phyloP scores from a whole-genome alignment of 2,329 filamentous ascomycete species.

The Paramyrothecium roridum region DNA sequence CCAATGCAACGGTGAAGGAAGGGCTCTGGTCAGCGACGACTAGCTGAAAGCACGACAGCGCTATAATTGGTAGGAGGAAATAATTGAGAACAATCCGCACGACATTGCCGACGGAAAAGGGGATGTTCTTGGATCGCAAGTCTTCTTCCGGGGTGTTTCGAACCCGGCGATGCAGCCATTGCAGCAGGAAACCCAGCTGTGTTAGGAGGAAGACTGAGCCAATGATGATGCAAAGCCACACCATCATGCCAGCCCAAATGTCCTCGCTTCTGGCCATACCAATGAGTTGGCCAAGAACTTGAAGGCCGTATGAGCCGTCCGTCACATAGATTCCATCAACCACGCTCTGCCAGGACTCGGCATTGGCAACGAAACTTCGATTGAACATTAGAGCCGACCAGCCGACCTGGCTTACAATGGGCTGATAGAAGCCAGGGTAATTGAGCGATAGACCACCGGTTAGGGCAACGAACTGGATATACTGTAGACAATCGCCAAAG shows the following conservation, averaged over 20 bases:
- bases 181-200: conserved; percentile 72
- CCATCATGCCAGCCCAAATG: conserved; percentile 90
- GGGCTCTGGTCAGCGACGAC: conserved; percentile 70
- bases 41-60: conserved; percentile 87
- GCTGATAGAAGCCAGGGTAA: conserved; percentile 94
- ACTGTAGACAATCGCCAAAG: conserved; percentile 94
- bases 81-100: conserved; percentile 90
- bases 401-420: conserved; percentile 78
- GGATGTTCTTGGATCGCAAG: conserved; percentile 84
- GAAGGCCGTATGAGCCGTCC: conserved; percentile 75
- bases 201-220: conserved; percentile 63
- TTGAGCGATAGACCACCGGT: conserved; percentile 83
- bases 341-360: conserved; percentile 62
- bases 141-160: conserved; percentile 79
- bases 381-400: conserved; percentile 96
- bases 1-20: conserved; percentile 68
- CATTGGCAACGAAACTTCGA: conserved; percentile 74
- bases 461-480: conserved; percentile 88
- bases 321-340: conserved; percentile 84
- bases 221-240: conserved; percentile 83
- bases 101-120: conserved; percentile 76
- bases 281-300: conserved; percentile 74
- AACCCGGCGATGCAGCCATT: conserved; percentile 72
- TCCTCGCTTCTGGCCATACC: conserved; percentile 75
- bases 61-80: conserved; percentile 82